Base-by-base conservation (phyloP, 306 rosid species). In the Castanea mollissima region DNA sequence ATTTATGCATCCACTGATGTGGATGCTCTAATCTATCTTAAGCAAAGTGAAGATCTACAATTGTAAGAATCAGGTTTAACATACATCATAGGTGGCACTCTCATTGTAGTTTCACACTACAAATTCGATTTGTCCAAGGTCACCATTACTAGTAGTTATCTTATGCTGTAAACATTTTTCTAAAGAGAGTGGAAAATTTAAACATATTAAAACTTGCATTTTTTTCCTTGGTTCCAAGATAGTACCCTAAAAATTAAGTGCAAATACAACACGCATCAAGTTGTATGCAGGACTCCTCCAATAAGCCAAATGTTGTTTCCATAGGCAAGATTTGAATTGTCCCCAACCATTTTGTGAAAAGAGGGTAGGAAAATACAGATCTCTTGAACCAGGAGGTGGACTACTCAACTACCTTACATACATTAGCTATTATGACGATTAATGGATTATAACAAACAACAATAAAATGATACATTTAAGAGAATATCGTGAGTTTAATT, bases 341-440 rank as follows among this genome's bases (percentile, higher is more conserved):
- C 80, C 90, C 92, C 87, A 86, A 44, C 87, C 80, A 58, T 84
- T 78, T 73, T 79, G 90, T 31, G 97, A 80, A 78, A 83, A 92
- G 55, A 80, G 87, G 51, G 86, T 78, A 5, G 73, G 71, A 81
- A 92, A 90, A 46, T 89, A 58, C 69, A 90, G 74, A 44, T 90
- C 92, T 44, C 14, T 83, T 5, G 97, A 88, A 73, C 83, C 85
- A 1, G 90, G 78, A 55, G 83, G 21, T 34, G 94, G 97, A 38
- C 83, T 69, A 81, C 87, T 86, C 78, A 80, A 68, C 78, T 82
- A 85, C 75, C 83, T 83, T 57, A 25, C 27, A 25, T 25, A 25
- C 27, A 25, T 25, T 25, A 25, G 27, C 1, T 25, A 25, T 25
- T 25, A 25, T 25, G 27, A 25, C 2, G 27, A 25, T 25, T 25